Percentiles rank a stretch among this genome's conserved stretches.
Conservation (phyloP, 2,329 filamentous ascomycete genomes). For the Drechslerella stenobrocha region DNA sequence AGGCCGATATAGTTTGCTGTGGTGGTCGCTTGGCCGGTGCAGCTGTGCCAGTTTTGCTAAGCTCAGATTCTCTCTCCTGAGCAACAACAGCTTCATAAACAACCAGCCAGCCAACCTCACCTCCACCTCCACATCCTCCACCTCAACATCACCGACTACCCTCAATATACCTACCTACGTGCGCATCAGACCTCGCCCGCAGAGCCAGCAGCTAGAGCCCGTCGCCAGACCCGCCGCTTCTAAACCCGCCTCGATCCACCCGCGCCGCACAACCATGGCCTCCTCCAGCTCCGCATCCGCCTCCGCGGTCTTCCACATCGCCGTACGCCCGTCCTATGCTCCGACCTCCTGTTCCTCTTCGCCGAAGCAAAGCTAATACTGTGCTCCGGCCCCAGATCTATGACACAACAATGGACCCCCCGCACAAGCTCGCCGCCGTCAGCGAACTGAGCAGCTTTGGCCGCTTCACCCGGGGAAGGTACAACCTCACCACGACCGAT, state of each 20-base stretch:
- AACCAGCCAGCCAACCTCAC: too few species aligned
- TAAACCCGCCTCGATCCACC: neutral
- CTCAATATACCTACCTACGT: neutral
- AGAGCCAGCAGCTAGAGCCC: neutral
- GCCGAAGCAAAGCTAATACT: neutral
- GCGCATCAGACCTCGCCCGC: neutral
- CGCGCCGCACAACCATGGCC: neutral
- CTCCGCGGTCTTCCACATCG: slow-evolving; percentile 40
- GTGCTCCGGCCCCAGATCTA: slow-evolving; percentile 18
- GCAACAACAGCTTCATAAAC: too few species aligned
- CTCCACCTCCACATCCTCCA: too few species aligned
- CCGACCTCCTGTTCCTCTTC: neutral
- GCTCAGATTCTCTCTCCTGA: too few species aligned
- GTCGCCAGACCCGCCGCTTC: neutral
- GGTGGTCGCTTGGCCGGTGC: neutral
- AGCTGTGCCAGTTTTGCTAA: too few species aligned
- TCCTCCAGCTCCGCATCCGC: slow-evolving; percentile 25
- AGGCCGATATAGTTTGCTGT: neutral
- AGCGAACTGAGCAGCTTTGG: slow-evolving; percentile 41
- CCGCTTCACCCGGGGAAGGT: slow-evolving; percentile 33
- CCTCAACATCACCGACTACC: neutral
- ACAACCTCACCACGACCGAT: neutral
- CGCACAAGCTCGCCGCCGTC: slow-evolving; percentile 27
- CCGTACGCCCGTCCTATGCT: slow-evolving; percentile 11
- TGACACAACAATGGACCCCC: slow-evolving; percentile 20